phyloP scores from a whole-genome alignment of 371 early-diverging fungal genomes.

The Mortierella sp. region DNA sequence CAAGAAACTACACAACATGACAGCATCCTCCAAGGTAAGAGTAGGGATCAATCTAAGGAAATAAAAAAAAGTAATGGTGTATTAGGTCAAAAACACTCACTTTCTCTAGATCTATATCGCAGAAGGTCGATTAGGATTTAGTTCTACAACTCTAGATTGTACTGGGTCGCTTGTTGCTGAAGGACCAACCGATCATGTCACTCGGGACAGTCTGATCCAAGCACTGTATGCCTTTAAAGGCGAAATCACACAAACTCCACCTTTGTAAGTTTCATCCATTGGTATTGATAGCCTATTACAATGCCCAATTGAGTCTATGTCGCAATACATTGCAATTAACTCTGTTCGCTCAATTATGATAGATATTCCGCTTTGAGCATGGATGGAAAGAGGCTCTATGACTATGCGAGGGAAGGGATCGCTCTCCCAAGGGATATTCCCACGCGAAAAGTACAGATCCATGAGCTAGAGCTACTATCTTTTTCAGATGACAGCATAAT shows the following conservation, averaged over 20 bases:
- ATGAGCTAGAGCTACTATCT: conserved; percentile 51
- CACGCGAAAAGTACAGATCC: conserved; percentile 47
- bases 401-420: conserved; percentile 64
- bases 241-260: conserved; percentile 65
- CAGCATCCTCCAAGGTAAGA: conserved; percentile 58
- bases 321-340: too few species aligned
- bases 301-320: too few species aligned
- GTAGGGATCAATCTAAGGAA: background rate
- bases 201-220: conserved; percentile 43
- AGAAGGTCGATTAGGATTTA: conserved; percentile 61
- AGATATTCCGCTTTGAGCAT: conserved; percentile 68
- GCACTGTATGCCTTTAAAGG: conserved; percentile 61
- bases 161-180: conserved; percentile 57
- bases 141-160: conserved; percentile 64
- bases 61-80: background rate
- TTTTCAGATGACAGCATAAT: conserved; percentile 18
- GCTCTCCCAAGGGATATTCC: conserved; percentile 56
- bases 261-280: conserved; percentile 53
- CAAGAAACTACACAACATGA: conserved; percentile 43
- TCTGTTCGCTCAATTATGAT: background rate
- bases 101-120: conserved; percentile 56
- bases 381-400: conserved; percentile 70
- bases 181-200: conserved; percentile 48
- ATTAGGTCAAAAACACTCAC: conserved; percentile 20
- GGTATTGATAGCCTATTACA: background rate